A percentile compares a stretch with the other conserved stretches of the same genome.
Evolutionary conservation across 2,329 filamentous ascomycete species (phyloP).

Genomic region (Neonectria faginata): DNA sequence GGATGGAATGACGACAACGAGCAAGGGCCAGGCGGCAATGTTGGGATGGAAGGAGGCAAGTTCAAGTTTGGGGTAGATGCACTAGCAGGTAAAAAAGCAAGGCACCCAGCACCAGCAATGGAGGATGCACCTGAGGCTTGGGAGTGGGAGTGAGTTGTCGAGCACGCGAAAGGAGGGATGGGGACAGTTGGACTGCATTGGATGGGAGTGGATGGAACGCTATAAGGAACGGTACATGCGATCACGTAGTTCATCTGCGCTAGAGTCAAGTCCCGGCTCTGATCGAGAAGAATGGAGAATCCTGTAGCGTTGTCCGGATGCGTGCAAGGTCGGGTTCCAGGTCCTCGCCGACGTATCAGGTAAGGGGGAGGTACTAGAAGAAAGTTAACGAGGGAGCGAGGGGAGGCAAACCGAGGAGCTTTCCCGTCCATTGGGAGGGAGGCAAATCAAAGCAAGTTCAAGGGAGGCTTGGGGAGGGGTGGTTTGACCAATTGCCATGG

Average conservation of each 20-base stretch:
- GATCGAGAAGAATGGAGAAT: background rate
- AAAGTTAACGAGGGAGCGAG: background rate
- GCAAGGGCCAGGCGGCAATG: conserved; percentile 7
- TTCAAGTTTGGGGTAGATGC: background rate
- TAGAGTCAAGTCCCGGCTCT: conserved; percentile 1
- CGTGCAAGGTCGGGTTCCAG: conserved; percentile 7
- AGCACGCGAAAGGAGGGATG: conserved; percentile 17
- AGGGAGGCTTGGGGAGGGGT: background rate
- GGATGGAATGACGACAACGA: conserved; percentile 24
- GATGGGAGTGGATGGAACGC: background rate
- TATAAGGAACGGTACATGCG: conserved; percentile 5
- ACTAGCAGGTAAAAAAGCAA: conserved; percentile 3
- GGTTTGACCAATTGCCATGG: background rate
- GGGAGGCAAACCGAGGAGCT: background rate
- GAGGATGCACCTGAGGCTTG: conserved; percentile 2
- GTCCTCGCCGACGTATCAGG: conserved; percentile 17
- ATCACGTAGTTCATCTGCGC: background rate
- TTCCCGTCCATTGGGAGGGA: background rate
- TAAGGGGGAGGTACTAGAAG: conserved; percentile 10
- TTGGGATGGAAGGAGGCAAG: conserved; percentile 7
- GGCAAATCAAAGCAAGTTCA: background rate
- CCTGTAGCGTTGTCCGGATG: conserved; percentile 10
- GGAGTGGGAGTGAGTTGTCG: background rate
- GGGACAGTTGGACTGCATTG: background rate
- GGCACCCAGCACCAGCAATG: background rate